Conservation (phyloP, 23 red algal genomes). For the Gracilaria gracilis region DNA sequence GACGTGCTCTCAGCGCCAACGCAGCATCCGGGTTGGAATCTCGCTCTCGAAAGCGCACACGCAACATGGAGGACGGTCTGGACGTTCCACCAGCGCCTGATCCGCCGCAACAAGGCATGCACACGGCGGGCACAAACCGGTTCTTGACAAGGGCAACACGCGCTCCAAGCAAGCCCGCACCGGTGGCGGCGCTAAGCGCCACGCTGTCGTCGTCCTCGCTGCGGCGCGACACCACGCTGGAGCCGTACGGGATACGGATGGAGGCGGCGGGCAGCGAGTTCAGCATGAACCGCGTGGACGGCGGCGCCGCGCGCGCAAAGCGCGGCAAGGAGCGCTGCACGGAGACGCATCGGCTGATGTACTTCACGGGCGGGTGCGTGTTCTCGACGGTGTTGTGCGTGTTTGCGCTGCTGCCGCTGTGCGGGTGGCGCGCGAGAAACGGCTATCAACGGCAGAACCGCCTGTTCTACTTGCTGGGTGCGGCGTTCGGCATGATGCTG, state of each 20-base stretch:
- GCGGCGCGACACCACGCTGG: background rate
- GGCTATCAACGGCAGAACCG: background rate
- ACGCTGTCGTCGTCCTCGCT: background rate
- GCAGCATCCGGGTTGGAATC: too few relatives aligned
- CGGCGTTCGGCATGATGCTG: background rate
- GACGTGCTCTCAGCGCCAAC: too few relatives aligned
- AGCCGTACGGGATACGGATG: background rate
- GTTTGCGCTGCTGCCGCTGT: conserved; percentile 9
- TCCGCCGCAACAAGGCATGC: background rate
- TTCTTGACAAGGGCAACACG: background rate
- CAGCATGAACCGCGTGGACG: background rate
- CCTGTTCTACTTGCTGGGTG: conserved; percentile 11
- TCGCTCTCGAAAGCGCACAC: background rate
- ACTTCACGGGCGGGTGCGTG: conserved; percentile 22
- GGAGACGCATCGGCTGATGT: background rate
- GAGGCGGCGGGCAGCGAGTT: background rate
- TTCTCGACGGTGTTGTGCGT: conserved; percentile 17
- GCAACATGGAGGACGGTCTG: background rate
- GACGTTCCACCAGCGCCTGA: conserved; percentile 39
- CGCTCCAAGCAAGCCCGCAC: background rate
- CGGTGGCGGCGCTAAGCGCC: background rate
- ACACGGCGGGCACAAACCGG: background rate
- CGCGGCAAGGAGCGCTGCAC: background rate
- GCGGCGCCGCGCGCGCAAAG: background rate
- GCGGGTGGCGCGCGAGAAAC: background rate